Percentiles rank a stretch among this genome's conserved stretches.
phyloP scores from a whole-genome alignment of 345 rosid genomes.

The Conringia planisiliqua region DNA sequence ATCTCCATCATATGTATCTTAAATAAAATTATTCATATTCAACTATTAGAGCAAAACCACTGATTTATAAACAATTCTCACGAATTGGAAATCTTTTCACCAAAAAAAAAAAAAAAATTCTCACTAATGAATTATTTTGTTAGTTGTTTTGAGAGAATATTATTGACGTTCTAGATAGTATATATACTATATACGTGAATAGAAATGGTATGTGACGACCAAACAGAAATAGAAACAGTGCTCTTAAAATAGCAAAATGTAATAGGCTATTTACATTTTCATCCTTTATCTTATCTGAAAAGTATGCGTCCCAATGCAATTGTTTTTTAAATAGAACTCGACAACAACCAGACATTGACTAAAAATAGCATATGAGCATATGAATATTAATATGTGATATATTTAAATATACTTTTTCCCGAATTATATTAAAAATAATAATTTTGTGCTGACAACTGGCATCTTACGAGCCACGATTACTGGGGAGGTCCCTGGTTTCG shows the following conservation, averaged over 20 bases:
- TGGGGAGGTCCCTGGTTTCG: conserved; percentile 20
- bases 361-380: conserved; percentile 33
- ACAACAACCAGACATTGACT: conserved; percentile 35
- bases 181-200: neutral
- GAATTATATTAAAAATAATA: neutral
- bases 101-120: no score
- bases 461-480: conserved; percentile 28
- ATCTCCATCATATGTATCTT: neutral
- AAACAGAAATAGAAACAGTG: neutral
- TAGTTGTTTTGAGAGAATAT: neutral
- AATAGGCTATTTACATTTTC: neutral
- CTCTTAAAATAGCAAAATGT: neutral
- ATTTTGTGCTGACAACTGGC: conserved; percentile 28
- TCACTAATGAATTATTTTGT: neutral
- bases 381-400: conserved; percentile 1
- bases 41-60: neutral
- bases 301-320: conserved; percentile 38
- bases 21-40: neutral
- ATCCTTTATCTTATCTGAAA: conserved; percentile 29
- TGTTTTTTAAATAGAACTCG: conserved; percentile 9
- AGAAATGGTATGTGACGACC: neutral
- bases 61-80: neutral
- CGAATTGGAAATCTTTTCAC: no score
- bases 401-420: neutral
- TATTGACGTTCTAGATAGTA: neutral